phyloP scores from a whole-genome alignment of 768 basidiomycete genomes.

The Termitomyces sp. region DNA sequence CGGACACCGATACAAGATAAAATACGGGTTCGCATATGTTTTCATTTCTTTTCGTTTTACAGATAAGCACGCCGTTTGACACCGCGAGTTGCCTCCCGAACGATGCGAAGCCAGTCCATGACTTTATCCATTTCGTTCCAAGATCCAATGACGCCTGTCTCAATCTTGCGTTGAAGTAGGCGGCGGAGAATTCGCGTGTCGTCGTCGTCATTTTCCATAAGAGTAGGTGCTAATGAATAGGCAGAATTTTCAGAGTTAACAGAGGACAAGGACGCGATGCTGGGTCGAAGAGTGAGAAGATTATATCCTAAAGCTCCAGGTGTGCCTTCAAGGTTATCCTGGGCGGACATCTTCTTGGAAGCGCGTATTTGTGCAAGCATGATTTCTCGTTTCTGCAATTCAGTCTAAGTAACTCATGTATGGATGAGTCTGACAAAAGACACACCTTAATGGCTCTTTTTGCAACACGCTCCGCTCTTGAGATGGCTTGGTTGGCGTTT shows the following conservation, averaged over 20 bases:
- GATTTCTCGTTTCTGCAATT: conserved; percentile 40
- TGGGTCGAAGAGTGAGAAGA: conserved; percentile 30
- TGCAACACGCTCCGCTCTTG: conserved; percentile 51
- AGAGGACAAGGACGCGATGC: conserved; percentile 36
- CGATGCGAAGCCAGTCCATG: conserved; percentile 53
- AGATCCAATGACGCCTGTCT: conserved; percentile 46
- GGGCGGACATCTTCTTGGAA: conserved; percentile 14
- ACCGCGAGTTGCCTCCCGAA: conserved; percentile 57
- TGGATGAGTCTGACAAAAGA: not conserved
- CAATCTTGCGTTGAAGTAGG: conserved; percentile 61
- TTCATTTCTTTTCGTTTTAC: conserved; percentile 16
- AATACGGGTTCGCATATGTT: not conserved
- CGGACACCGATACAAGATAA: conserved; percentile 3
- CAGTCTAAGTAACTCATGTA: not conserved
- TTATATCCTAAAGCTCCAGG: conserved; percentile 25
- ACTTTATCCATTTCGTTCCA: conserved; percentile 61
- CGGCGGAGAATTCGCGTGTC: conserved; percentile 58
- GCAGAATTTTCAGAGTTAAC: conserved; percentile 35
- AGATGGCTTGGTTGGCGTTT: conserved; percentile 48
- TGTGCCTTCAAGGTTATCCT: conserved; percentile 14
- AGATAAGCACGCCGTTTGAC: conserved; percentile 46
- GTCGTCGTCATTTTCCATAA: conserved; percentile 55
- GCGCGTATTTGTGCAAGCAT: conserved; percentile 39
- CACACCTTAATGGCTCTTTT: conserved; percentile 51
- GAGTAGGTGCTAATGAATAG: conserved; percentile 42